phyloP scores from a whole-genome alignment of 192 early-diverging fungal species.

The Linnemannia schmuckeri region DNA sequence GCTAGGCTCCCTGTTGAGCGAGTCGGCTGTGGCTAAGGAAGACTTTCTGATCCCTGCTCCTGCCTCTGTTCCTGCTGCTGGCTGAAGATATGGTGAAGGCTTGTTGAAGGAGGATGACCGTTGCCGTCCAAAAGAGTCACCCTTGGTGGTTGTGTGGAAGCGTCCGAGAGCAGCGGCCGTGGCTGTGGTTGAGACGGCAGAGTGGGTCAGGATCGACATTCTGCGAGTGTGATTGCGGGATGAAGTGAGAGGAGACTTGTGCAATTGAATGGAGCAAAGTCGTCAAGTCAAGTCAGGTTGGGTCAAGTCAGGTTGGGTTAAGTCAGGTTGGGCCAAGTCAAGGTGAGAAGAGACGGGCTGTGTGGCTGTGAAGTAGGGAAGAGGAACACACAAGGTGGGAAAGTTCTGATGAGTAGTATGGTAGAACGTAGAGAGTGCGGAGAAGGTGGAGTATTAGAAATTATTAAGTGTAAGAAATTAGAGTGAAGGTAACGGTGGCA shows the following conservation, averaged over 20 bases:
- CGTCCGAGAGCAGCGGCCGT: slow-evolving; percentile 32
- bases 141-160: slow-evolving; percentile 14
- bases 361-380: background rate
- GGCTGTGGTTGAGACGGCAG: slow-evolving; percentile 22
- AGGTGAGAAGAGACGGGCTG: background rate
- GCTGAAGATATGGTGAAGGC: background rate
- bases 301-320: background rate
- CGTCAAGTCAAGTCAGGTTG: background rate
- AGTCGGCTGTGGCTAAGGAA: background rate
- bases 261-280: background rate
- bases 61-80: background rate
- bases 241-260: background rate
- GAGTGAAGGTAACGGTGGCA: background rate
- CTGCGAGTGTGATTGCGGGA: background rate
- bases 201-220: slow-evolving; percentile 24
- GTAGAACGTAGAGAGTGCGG: background rate
- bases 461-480: background rate
- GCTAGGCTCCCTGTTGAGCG: background rate
- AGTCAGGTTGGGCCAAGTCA: no score
- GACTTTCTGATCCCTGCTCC: background rate
- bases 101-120: slow-evolving; percentile 41
- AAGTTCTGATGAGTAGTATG: no score
- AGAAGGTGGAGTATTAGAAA: background rate
- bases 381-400: background rate
- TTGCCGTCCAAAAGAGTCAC: slow-evolving; percentile 25